Evolutionary conservation across 2,329 filamentous ascomycete genomes (phyloP).

Genomic region (Hypoxylon rubiginosum): DNA sequence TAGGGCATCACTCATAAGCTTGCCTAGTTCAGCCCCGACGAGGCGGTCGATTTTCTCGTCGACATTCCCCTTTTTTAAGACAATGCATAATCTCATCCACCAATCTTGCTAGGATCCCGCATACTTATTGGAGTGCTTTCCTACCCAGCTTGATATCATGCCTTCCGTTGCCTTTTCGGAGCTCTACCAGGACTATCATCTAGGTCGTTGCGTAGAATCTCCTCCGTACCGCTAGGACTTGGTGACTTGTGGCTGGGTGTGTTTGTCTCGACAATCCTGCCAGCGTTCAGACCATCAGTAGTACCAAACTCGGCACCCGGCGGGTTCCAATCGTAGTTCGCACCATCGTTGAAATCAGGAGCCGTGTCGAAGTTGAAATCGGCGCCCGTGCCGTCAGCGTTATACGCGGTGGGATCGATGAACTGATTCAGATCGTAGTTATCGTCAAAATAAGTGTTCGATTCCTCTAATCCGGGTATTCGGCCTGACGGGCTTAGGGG

Average conservation of each 20-base stretch:
- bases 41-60: background rate
- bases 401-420: slow-evolving; percentile 56
- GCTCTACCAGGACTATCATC: slow-evolving; percentile 51
- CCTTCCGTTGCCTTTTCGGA: slow-evolving; percentile 52
- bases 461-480: slow-evolving; percentile 76
- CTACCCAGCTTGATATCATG: slow-evolving; percentile 29
- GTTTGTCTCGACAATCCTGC: slow-evolving; percentile 48
- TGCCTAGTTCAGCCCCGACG: background rate
- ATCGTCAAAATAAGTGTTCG: slow-evolving; percentile 57
- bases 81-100: background rate
- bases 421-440: slow-evolving; percentile 66
- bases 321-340: slow-evolving; percentile 46
- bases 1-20: slow-evolving; percentile 4
- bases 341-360: slow-evolving; percentile 36
- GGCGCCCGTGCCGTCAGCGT: slow-evolving; percentile 41
- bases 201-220: slow-evolving; percentile 62
- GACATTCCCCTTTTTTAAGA: background rate
- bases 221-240: slow-evolving; percentile 65
- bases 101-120: background rate
- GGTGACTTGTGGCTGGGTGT: slow-evolving; percentile 56
- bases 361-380: slow-evolving; percentile 61
- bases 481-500: slow-evolving; percentile 84
- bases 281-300: slow-evolving; percentile 31
- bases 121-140: background rate
- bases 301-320: slow-evolving; percentile 44